Base-by-base conservation (phyloP, 2,329 filamentous ascomycete species). In the Sporothrix pallida region DNA sequence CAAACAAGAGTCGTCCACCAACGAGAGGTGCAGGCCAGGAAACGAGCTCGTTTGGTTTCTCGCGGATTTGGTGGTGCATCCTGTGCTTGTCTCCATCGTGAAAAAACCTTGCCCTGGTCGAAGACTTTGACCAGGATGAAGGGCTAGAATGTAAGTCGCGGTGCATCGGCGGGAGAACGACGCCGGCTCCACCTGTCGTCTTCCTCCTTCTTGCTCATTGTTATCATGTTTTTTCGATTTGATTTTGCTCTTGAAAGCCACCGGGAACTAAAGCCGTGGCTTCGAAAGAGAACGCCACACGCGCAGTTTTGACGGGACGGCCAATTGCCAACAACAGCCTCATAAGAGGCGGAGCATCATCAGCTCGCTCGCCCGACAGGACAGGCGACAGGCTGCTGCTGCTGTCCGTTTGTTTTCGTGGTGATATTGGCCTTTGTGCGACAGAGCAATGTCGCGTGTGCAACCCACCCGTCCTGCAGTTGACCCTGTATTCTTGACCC, bases 371-470 rank as follows among this genome's bases (percentile, higher is more conserved):
- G n/a, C 62, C 62, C 62, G 62, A 48, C 42, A 26, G 26, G 26
- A 48, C 42, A 26, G 48, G 26, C 48, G 52, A 26, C 52, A 56
- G 52, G 52, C 52, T 20, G 4, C 31, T 37, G 52, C 52, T 20
- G 4, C 31, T 37, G 31, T 37, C 31, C 31, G 31, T 37, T 23
- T 37, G 48, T 44, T 70, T 56, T 70, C 67, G 67, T 50, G 31
- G 26, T 60, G 52, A 70, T 70, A 70, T 70, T 70, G 50, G n/a
- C 46, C 12, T 44, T 44, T 46, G 68, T 70, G 37, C 68, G 52
- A 70, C 68, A 26, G 13, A 13, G 52, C 12, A 46, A 60, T 70
- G 68, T 60, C 68, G 68, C 52, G 31, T 70, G 68, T 58, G 65
- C 65, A 52, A 68, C 65, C 44, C 46, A 52, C 31, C 65, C 62